Percentiles rank a stretch among this genome's conserved stretches.
Conservation (phyloP, 2,329 filamentous ascomycete genomes). For the Apiospora kogelbergensis region DNA sequence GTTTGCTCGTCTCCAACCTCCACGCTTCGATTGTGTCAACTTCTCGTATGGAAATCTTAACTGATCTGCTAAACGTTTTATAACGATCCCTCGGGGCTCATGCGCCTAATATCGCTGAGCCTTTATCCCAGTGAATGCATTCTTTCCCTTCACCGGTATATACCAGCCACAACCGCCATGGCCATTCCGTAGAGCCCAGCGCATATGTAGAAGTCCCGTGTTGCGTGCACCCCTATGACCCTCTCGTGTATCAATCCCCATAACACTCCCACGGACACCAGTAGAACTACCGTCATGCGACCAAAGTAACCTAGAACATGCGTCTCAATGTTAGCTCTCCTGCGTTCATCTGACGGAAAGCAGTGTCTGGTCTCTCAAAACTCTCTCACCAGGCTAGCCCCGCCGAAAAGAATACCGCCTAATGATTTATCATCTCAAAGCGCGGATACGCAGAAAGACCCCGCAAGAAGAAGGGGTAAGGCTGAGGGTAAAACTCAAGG, state of each 20-base stretch:
- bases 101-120: too few species aligned
- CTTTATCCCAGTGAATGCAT: too few species aligned
- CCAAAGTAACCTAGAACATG: background rate
- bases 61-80: too few species aligned
- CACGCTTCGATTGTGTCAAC: too few species aligned
- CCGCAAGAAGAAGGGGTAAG: background rate
- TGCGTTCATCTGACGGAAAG: background rate
- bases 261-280: slow-evolving; percentile 21
- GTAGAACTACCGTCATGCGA: slow-evolving; percentile 7
- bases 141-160: background rate
- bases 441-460: background rate
- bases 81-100: too few species aligned
- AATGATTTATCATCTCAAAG: background rate
- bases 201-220: slow-evolving; percentile 25
- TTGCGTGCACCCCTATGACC: slow-evolving; percentile 20
- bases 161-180: slow-evolving; percentile 35
- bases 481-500: background rate
- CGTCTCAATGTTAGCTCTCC: background rate
- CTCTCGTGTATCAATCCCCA: slow-evolving; percentile 28
- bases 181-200: slow-evolving; percentile 34
- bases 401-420: background rate
- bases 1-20: too few species aligned
- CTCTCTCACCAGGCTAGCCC: background rate
- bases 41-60: too few species aligned
- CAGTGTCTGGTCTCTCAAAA: background rate